These are phyloP conservation scores for Solidago caesia DNA, from an alignment of 129 eudicot genomes.

Conservation along the genomic window DNA sequence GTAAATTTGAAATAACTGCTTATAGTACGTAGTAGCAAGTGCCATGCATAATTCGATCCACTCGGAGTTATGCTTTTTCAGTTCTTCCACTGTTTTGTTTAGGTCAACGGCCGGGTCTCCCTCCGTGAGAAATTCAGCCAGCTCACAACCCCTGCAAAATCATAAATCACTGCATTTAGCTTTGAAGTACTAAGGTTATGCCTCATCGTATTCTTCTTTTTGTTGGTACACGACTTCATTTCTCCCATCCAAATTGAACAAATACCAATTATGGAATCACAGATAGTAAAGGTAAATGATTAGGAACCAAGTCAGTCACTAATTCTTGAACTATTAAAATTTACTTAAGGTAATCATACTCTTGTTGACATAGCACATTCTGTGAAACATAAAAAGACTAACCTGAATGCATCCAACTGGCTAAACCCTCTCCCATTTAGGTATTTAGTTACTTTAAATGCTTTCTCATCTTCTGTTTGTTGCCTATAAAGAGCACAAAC, in stretches of 20 bases:
- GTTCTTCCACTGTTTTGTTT: slow-evolving; percentile 56
- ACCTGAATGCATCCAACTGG: slow-evolving; percentile 63
- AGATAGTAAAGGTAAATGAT: background rate
- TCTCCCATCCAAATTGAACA: background rate
- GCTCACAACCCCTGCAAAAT: slow-evolving; percentile 46
- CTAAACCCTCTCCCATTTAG: slow-evolving; percentile 66
- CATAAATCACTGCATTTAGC: background rate
- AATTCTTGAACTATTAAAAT: no score
- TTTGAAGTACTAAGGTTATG: background rate
- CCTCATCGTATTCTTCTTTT: background rate
- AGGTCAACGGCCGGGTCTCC: slow-evolving; percentile 57
- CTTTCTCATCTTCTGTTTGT: slow-evolving; percentile 70
- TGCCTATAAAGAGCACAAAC: slow-evolving; percentile 80
- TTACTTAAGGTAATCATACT: no score
- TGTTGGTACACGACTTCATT: background rate
- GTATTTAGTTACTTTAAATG: slow-evolving; percentile 39
- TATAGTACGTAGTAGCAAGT: slow-evolving; percentile 60
- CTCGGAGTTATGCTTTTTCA: slow-evolving; percentile 32
- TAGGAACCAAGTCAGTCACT: background rate
- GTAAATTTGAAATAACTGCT: slow-evolving; percentile 71
- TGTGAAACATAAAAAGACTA: background rate
- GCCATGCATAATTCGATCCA: slow-evolving; percentile 48
- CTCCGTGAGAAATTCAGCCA: slow-evolving; percentile 68
- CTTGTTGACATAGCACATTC: no score
- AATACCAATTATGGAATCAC: background rate